Evolutionary conservation across 495 filamentous ascomycete genomes (phyloP), one percentile per base, ranked within the genome.

Genomic region (Stereocaulon alpinum): DNA sequence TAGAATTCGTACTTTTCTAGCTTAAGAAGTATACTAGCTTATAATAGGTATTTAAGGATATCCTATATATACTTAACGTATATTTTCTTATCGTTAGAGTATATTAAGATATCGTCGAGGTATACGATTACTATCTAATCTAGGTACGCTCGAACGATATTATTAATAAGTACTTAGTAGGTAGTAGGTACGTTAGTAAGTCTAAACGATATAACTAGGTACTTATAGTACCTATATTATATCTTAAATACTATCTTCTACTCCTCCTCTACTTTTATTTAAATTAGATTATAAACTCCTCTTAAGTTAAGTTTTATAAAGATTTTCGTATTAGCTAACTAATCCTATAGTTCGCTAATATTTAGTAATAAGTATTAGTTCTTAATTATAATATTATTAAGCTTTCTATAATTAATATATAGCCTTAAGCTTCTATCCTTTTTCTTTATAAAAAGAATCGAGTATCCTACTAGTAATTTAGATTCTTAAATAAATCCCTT

Each of bases 1-100:
- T 62, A 61, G 54, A 74, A 74, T 51, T 67, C 47, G 50, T 60
- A 73, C 56, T 75, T 74, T 49, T 69, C 53, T 44, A 55, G 32
- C 58, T 65, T 66, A 24, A 68, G 29, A n/a, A 61, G 48, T n/a
- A 74, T 54, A 56, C 58, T 69, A 65, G 50, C 44, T 47, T 45
- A 44, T 67, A 1, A 34, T 40, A 51, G 42, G 45, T 53, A 53
- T 24, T 12, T 53, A 42, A 58, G n/a, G 30, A 24, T 24, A 42
- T 57, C 6, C 18, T 58, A 15, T 51, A 37, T 40, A 40, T 61
- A 48, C 18, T 59, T 15, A 5, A 40, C 27, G 11, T 34, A 34
- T 59, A 37, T 11, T 48, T 15, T 7, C 22, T 48, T 53, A 15
- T 34, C 53, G 12, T 53, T 14, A 11, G 18, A 59, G 18, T 29